Conservation (phyloP, 1,139 yeast species). For the Saccharomyces hybrid region DNA sequence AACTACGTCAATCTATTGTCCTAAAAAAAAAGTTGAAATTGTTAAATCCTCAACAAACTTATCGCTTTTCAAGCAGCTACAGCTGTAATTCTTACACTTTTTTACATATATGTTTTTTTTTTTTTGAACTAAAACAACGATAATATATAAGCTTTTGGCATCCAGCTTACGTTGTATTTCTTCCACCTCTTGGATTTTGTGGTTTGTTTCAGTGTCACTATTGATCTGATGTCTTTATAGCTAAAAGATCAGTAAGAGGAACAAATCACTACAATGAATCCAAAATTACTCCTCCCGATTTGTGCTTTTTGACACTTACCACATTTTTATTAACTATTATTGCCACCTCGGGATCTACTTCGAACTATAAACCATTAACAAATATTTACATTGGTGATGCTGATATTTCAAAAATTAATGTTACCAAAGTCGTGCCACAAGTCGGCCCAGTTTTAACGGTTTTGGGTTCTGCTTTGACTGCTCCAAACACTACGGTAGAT, state of each 20-base stretch:
- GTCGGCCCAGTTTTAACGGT: slow-evolving; percentile 24
- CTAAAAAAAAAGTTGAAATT: not conserved
- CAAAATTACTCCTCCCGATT: slow-evolving; percentile 10
- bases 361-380: slow-evolving; percentile 26
- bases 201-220: not conserved
- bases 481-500: slow-evolving; percentile 18
- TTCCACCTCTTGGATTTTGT: not conserved
- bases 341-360: slow-evolving; percentile 29
- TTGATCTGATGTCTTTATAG: not conserved
- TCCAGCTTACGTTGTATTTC: not conserved
- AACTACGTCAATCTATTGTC: not conserved
- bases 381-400: slow-evolving; percentile 30
- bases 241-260: not conserved
- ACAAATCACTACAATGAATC: not conserved
- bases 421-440: slow-evolving; percentile 29
- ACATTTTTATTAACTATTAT: slow-evolving; percentile 18
- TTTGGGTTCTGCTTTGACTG: slow-evolving; percentile 23
- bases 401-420: slow-evolving; percentile 28
- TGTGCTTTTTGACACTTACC: slow-evolving; percentile 18
- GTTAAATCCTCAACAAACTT: not conserved
- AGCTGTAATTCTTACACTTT: not conserved
- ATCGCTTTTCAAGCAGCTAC: not conserved
- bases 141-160: not conserved
- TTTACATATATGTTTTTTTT: not conserved
- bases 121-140: not conserved